These are phyloP conservation scores for Cercospora sesami DNA, from an alignment of 2,329 filamentous ascomycete species.

Conservation along the genomic window DNA sequence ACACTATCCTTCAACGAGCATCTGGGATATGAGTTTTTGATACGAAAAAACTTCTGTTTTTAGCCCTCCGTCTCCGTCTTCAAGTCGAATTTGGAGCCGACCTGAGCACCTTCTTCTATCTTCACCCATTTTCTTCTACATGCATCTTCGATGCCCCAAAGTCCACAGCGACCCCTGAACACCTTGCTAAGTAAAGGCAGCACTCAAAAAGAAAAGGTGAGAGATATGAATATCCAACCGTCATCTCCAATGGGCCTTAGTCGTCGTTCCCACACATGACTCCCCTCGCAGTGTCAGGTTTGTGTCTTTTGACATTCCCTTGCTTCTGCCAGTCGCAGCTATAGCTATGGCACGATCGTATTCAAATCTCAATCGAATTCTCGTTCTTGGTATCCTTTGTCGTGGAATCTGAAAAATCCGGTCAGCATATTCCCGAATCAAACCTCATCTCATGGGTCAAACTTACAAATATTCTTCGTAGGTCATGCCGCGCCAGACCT, in stretches of 20 bases:
- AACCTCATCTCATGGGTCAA: neutral
- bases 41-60: neutral
- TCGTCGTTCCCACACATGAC: neutral
- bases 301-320: neutral
- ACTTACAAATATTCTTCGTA: conserved; percentile 36
- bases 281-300: neutral
- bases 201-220: conserved; percentile 1
- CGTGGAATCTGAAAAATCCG: conserved; percentile 11
- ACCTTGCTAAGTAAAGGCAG: conserved; percentile 4
- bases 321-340: neutral
- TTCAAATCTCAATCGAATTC: neutral
- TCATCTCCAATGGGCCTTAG: neutral
- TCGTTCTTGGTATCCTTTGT: conserved; percentile 23
- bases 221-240: neutral
- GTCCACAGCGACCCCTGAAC: neutral
- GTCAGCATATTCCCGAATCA: conserved; percentile 1
- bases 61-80: neutral
- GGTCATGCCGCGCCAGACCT: conserved; percentile 32
- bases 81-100: neutral
- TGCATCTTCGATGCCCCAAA: neutral
- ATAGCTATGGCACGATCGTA: neutral
- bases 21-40: neutral
- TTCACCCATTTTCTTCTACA: neutral
- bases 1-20: neutral
- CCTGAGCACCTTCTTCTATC: neutral